Base-by-base conservation (phyloP, 345 rosid species). In the Bruguiera sexangula region DNA sequence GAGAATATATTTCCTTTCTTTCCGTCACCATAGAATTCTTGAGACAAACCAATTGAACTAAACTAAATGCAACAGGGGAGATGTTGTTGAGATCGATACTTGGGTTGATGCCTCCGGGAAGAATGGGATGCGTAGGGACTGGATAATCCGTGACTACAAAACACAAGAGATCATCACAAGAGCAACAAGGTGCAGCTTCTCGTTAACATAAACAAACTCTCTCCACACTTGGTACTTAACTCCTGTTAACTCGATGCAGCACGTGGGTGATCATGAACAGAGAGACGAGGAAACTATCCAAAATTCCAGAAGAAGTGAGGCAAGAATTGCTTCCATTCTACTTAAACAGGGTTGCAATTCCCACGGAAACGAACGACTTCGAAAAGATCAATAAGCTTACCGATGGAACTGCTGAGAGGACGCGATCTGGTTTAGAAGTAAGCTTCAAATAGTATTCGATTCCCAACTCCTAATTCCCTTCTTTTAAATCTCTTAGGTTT, bases 251-350 rank as follows among this genome's bases (percentile, higher is more conserved):
- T 48, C 34, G 19, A 27, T 72, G 56, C 67, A 73, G 77, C 63
- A 73, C 77, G 52, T 73, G 77, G 77, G 77, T 73, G 72, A 68
- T 67, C 6, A 73, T 73, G 77, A 73, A 73, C 54, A 73, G 63
- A 61, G 72, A 67, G 60, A 73, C 72, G 20, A 67, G 77, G 67
- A 73, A 62, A 51, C 68, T 73, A 6, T 73, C 72, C 6, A 73
- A 67, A 73, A 73, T 73, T 30, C 77, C 77, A 20, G 58, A 68
- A 7, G 63, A 73, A 62, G 77, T 73, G 29, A 73, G 63, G 63
- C 39, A 67, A 34, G 77, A 73, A 16, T 3, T 73, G 51, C 43
- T 53, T 6, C 77, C 77, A 51, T 73, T 67, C 63, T 73, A 67
- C 68, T 20, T 50, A 29, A 67, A 62, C 60, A 53, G 71, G 68